Percentiles rank a stretch among this genome's conserved stretches.
Evolutionary conservation across 345 rosid genomes (phyloP).

Genomic region (Lumnitzera littorea): DNA sequence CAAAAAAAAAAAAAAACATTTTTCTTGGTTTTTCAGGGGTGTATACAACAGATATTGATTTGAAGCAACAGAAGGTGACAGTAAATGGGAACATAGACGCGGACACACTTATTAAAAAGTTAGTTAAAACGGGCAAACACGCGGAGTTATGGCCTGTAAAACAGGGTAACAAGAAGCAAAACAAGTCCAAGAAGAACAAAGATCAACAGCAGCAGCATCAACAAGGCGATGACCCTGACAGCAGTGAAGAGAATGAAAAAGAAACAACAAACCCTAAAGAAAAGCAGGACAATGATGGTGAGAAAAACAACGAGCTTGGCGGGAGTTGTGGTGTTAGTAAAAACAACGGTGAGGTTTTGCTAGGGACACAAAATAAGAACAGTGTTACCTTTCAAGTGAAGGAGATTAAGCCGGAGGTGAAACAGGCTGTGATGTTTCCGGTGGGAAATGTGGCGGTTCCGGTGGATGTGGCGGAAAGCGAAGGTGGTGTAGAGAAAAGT

Average conservation of each 20-base stretch:
- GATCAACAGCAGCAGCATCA: slow-evolving; percentile 22
- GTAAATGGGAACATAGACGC: slow-evolving; percentile 51
- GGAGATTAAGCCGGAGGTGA: slow-evolving; percentile 24
- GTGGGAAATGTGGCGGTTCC: slow-evolving; percentile 21
- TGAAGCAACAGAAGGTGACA: slow-evolving; percentile 53
- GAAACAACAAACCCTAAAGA: too few species aligned
- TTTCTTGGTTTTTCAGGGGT: slow-evolving; percentile 42
- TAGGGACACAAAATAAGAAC: neutral
- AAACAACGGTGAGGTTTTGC: slow-evolving; percentile 1
- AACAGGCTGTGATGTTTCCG: slow-evolving; percentile 11
- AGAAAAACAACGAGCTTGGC: slow-evolving; percentile 19
- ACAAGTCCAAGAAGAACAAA: slow-evolving; percentile 28
- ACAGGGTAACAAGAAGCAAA: slow-evolving; percentile 24
- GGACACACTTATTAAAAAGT: slow-evolving; percentile 50
- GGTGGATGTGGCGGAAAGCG: slow-evolving; percentile 18
- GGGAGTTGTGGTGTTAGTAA: neutral
- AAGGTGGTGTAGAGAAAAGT: slow-evolving; percentile 9
- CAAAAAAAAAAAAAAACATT: neutral
- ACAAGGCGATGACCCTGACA: slow-evolving; percentile 5
- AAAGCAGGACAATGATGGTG: slow-evolving; percentile 1
- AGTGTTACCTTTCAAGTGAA: slow-evolving; percentile 11
- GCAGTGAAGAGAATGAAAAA: slow-evolving; percentile 17
- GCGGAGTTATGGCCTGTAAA: slow-evolving; percentile 57
- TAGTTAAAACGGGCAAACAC: slow-evolving; percentile 52
- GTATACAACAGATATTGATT: slow-evolving; percentile 48